phyloP scores from a whole-genome alignment of 371 early-diverging fungal species.

The Chytridiales sp. region DNA sequence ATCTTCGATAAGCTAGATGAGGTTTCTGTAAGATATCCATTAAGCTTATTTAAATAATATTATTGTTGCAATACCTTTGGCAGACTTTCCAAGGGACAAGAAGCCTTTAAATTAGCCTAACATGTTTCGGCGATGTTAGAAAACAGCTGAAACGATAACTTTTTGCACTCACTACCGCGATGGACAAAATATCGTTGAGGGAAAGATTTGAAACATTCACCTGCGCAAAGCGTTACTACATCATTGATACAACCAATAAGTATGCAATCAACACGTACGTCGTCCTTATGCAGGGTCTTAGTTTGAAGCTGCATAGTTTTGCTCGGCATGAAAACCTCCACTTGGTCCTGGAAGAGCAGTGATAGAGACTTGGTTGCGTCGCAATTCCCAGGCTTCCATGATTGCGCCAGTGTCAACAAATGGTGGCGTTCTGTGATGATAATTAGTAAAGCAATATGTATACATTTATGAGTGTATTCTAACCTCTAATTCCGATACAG shows the following conservation, averaged over 20 bases:
- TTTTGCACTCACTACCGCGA: too few relatives aligned
- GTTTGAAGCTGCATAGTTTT: too few relatives aligned
- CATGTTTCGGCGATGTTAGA: too few relatives aligned
- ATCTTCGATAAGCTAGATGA: neutral
- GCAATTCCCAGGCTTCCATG: slow-evolving; percentile 7
- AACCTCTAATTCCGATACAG: slow-evolving; percentile 19
- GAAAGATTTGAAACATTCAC: too few relatives aligned
- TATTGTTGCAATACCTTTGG: neutral
- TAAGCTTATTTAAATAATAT: neutral
- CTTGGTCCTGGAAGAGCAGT: neutral
- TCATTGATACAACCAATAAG: too few relatives aligned
- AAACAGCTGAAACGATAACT: too few relatives aligned
- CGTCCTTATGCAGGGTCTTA: too few relatives aligned
- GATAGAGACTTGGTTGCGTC: neutral
- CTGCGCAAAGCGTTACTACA: too few relatives aligned
- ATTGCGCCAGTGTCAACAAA: neutral
- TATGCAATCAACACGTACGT: too few relatives aligned
- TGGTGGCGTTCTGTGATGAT: slow-evolving; percentile 10
- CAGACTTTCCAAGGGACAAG: too few relatives aligned
- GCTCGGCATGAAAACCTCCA: neutral
- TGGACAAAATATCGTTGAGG: too few relatives aligned
- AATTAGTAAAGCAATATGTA: neutral
- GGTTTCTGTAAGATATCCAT: neutral
- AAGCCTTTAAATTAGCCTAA: too few relatives aligned
- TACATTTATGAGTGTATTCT: neutral